A percentile compares a stretch with the other conserved stretches of the same genome.
Conservation (phyloP, 352 stramenopile genomes). For the Phytophthora agathidicida region DNA sequence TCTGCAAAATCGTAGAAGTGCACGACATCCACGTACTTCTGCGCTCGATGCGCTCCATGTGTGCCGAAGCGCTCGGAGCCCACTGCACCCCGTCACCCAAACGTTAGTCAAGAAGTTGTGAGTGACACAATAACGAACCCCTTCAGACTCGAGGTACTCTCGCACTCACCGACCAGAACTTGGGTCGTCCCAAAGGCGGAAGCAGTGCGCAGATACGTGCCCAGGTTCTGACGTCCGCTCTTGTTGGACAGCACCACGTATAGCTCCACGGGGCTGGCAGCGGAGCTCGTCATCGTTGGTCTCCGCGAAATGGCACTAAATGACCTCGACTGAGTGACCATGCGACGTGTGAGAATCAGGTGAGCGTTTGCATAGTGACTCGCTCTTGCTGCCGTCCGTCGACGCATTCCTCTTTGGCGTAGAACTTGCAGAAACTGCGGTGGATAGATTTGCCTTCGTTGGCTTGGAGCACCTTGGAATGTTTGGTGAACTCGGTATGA, state of each 20-base stretch:
- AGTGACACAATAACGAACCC: not conserved
- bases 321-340: slow-evolving; percentile 26
- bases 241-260: slow-evolving; percentile 82
- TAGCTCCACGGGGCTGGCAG: slow-evolving; percentile 38
- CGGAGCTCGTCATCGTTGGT: slow-evolving; percentile 16
- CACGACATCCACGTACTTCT: slow-evolving; percentile 83
- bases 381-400: slow-evolving; percentile 33
- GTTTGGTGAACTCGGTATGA: slow-evolving; percentile 37
- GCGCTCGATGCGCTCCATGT: slow-evolving; percentile 73
- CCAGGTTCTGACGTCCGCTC: slow-evolving; percentile 75
- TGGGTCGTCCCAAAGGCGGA: slow-evolving; percentile 76
- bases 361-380: slow-evolving; percentile 38
- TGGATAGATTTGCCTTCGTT: slow-evolving; percentile 39
- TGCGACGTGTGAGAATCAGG: slow-evolving; percentile 39
- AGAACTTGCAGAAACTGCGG: slow-evolving; percentile 74
- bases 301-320: slow-evolving; percentile 4
- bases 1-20: slow-evolving; percentile 75
- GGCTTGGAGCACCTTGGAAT: slow-evolving; percentile 71
- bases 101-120: slow-evolving; percentile 6
- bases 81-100: slow-evolving; percentile 42
- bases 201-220: slow-evolving; percentile 78
- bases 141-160: not conserved
- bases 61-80: slow-evolving; percentile 80
- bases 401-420: slow-evolving; percentile 59
- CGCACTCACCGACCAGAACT: slow-evolving; percentile 69